Base-by-base conservation (phyloP, 2,329 filamentous ascomycete genomes). In the Penicillium psychrosexuale region DNA sequence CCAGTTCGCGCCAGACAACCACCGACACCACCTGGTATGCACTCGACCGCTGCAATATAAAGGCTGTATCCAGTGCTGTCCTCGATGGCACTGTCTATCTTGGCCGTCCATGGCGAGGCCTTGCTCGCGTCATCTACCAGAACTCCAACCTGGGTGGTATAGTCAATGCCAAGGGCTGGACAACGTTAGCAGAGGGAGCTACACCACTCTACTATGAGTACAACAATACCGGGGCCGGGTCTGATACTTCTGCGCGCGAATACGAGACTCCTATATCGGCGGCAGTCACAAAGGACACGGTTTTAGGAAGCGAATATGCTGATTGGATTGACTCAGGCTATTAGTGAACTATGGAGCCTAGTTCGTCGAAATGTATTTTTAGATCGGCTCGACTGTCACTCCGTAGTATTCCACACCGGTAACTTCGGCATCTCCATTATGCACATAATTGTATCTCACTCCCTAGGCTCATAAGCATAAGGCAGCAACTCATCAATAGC, bases 41-140 rank as follows among this genome's bases (percentile, higher is more conserved):
- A 1, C 63, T 72, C 17, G 68, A 72, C 27, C 47, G 64, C 45
- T 69, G 66, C 43, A 69, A 61, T 22, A 22, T 70, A 30, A 55
- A 63, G 19, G 63, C 59, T 7, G 59, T 61, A 0, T 61, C 59
- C 0, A 63, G 64, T 1, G 45, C 60, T 2, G 59, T 52, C 24
- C 42, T 69, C 1, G 53, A 61, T 0, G 64, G 65, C 0, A 42
- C 61, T 6, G 68, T 70, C 0, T 72, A 70, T 48, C 63, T 73
- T 13, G 70, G 70, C 8, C 66, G 70, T 0, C 70, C 70, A 3
- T 73, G 70, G 69, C 58, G 69, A 8, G 65, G 63, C 1, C 62
- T 69, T n/a, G 66, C 70, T 7, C 63, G 69, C 1, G 70, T 72
- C 5, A 72, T 72, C 17, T 72, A 68, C 37, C 68, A 72, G 52